These are phyloP conservation scores for Quercus engelmannii DNA, from an alignment of 306 rosid species.

Conservation along the genomic window DNA sequence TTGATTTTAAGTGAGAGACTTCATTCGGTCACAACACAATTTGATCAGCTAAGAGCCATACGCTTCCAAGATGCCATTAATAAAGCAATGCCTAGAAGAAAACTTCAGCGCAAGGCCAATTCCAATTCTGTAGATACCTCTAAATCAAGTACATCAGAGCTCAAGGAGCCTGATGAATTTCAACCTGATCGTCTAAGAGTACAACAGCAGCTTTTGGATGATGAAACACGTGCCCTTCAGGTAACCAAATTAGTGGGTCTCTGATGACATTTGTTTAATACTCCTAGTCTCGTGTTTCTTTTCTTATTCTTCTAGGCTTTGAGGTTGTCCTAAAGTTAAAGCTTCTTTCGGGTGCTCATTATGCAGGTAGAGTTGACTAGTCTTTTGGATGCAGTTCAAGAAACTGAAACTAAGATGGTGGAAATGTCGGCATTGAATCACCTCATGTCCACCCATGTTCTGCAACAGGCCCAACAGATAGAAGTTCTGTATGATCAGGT, in stretches of 20 bases:
- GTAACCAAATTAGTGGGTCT: constrained; percentile 27
- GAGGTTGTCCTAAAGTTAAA: constrained; percentile 14
- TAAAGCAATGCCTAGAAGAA: constrained; percentile 75
- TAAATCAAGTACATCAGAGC: constrained; percentile 38
- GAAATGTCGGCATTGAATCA: constrained; percentile 98
- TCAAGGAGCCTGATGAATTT: constrained; percentile 56
- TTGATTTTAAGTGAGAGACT: constrained; percentile 88
- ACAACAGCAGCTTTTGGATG: constrained; percentile 84
- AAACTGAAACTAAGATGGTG: constrained; percentile 98
- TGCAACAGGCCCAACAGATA: constrained; percentile 93
- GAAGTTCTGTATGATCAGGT: constrained; percentile 90
- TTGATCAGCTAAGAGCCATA: constrained; percentile 91
- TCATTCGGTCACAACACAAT: constrained; percentile 78
- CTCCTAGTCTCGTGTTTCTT: neutral
- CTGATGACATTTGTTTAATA: neutral
- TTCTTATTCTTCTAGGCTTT: constrained; percentile 16
- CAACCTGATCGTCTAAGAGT: constrained; percentile 58
- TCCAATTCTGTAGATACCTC: constrained; percentile 42
- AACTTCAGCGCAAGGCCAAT: constrained; percentile 41
- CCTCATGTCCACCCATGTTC: constrained; percentile 91
- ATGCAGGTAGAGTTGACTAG: constrained; percentile 73
- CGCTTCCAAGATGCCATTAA: constrained; percentile 89
- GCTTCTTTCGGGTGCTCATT: constrained; percentile 21
- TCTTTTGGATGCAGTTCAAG: constrained; percentile 81
- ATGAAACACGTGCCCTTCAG: constrained; percentile 98